phyloP scores from a whole-genome alignment of 176 grass and related monocot genomes.

The Oryza glumipatula region DNA sequence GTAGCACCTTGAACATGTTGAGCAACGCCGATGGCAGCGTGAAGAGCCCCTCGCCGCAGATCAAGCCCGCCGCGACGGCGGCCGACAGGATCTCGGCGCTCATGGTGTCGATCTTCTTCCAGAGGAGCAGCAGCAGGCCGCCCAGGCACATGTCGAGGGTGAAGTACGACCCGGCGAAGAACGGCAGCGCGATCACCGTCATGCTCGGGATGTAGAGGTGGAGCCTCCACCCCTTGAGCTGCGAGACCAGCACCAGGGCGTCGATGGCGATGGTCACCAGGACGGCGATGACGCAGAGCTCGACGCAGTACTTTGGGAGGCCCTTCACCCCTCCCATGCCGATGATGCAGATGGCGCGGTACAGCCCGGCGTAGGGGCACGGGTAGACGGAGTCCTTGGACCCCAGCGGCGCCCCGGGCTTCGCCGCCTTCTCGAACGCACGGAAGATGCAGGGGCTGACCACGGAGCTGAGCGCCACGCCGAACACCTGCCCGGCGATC shows the following conservation, averaged over 20 bases:
- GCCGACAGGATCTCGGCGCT: slow-evolving; percentile 32
- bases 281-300: neutral
- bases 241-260: slow-evolving; percentile 8
- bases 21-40: slow-evolving; percentile 29
- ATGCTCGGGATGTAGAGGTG: slow-evolving; percentile 35
- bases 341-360: slow-evolving; percentile 36
- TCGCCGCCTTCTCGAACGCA: neutral
- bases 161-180: slow-evolving; percentile 23
- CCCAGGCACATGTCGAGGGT: slow-evolving; percentile 41
- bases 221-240: slow-evolving; percentile 38
- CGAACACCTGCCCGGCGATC: slow-evolving; percentile 41
- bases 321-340: slow-evolving; percentile 39
- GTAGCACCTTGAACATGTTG: slow-evolving; percentile 28
- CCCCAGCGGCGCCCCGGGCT: neutral
- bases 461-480: slow-evolving; percentile 22
- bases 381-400: slow-evolving; percentile 15
- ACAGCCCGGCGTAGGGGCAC: slow-evolving; percentile 15
- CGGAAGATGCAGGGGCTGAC: slow-evolving; percentile 40
- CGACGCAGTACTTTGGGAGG: slow-evolving; percentile 38
- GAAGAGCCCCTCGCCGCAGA: slow-evolving; percentile 52
- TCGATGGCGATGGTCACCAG: slow-evolving; percentile 1
- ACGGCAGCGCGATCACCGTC: slow-evolving; percentile 45
- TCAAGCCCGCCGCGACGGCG: slow-evolving; percentile 45
- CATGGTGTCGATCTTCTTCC: slow-evolving; percentile 18
- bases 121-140: neutral